Evolutionary conservation across 768 basidiomycete species (phyloP), one percentile per base, ranked within the genome.

Genomic region (Leccinum pellstonianum): DNA sequence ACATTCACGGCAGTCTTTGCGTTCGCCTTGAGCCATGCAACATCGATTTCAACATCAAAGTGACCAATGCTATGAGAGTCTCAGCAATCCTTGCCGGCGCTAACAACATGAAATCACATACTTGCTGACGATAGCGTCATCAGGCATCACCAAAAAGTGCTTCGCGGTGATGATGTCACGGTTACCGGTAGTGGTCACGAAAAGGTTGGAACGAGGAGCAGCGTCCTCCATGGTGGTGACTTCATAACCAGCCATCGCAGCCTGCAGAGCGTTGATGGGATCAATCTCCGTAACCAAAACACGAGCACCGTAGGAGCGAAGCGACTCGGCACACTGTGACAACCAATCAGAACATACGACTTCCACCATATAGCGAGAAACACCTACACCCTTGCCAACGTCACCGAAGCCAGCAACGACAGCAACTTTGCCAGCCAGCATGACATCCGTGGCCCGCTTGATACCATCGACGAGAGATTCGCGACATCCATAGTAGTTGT

Each of bases 381-480:
- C 25, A 87, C 94, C 68, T 79, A 97, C 95, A 58, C 97, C 97
- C 78, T 99, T 99, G 67, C 97, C 97, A 66, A 99, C 97, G 72
- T 99, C 97, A 79, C 97, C 97, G 76, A 88, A 99, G 58, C 97
- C 97, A 66, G 97, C 97, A 66, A 99, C 97, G 65, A 98, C 93
- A 55, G 95, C 95, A 65, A 99, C 95, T 81, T 99, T 99, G 55
- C 96, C 97, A 66, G 97, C 97, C 75, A 99, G 87, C 97, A 99
- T 99, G 75, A 99, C 93, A 76, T 99, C 97, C 64, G 97, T 99
- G 60, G 97, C 97, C 72, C 97, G 95, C 86, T 99, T 99, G 81
- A 99, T 98, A 68, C 97, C 97, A 75, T 99, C 97, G 62, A 99
- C 97, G 63, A 99, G 91, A 33, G 97, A 99, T 78, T 99, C 97